Evolutionary conservation across 2,329 filamentous ascomycete genomes (phyloP), one percentile per base, ranked within the genome.

Genomic region (Talaromyces sp.): DNA sequence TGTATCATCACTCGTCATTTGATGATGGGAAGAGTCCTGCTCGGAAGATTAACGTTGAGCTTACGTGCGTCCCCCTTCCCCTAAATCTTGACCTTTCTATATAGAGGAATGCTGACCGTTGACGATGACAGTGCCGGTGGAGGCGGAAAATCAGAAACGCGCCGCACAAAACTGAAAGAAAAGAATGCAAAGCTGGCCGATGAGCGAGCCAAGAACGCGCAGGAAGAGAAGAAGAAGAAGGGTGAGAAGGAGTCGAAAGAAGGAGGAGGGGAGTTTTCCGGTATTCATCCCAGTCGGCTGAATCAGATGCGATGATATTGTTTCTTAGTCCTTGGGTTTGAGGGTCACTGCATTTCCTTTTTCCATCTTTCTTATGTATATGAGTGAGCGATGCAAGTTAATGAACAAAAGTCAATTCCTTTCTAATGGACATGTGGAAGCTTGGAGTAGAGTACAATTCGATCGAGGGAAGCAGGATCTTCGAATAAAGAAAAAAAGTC

Each of bases 111-210:
- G 4, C 56, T 59, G 8, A 59, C 52, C 4, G 27, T 39, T 33
- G 22, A 35, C 7, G 24, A 9, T 50, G 39, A 31, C 68, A 92
- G 90, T 70, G 93, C 91, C 66, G 93, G 93, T 43, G 84, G 84
- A 60, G 93, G 93, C 47, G 94, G 94, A 67, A 96, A 93, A 76
- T 91, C 87, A 54, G 83, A 88, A 68, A 80, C 83, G 64, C 84
- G 94, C 68, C 87, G 85, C 74, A 85, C 88, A 65, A 95, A 93
- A 81, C 92, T 98, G 76, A 84, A 86, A 72, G 85, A 85, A 65
- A 97, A 97, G 85, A 97, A 98, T 81, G 82, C 85, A 72, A 94
- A 93, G 80, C 84, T 97, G 59, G 86, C 91, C 70, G 92, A 88
- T 68, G 83, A 90, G 78, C 82, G 88, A 64, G 81, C 83, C 65